phyloP scores from a whole-genome alignment of 2,329 filamentous ascomycete species.

The Truncatella angustata region DNA sequence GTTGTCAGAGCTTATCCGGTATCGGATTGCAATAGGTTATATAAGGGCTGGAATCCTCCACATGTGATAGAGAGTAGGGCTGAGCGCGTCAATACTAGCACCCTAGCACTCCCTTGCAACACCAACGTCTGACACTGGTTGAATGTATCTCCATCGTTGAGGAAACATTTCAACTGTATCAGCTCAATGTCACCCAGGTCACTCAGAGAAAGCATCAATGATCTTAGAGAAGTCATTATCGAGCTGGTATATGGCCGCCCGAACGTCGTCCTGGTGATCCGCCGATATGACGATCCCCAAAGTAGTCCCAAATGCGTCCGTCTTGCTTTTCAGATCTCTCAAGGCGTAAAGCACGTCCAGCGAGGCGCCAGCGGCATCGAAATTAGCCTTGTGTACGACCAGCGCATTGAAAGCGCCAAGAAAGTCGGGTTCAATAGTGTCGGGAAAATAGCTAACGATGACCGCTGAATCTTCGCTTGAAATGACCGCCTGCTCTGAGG shows the following conservation, averaged over 20 bases:
- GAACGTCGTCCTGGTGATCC: not conserved
- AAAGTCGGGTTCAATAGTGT: not conserved
- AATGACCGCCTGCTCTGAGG: not conserved
- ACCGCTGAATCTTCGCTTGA: not conserved
- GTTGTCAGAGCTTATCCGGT: too few relatives aligned
- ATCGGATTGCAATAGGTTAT: too few relatives aligned
- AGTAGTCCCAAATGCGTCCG: not conserved
- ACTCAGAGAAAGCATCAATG: not conserved
- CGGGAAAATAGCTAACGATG: not conserved
- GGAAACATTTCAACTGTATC: too few relatives aligned
- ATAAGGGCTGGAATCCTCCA: too few relatives aligned
- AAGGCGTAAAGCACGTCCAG: not conserved
- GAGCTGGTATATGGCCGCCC: not conserved
- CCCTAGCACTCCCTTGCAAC: too few relatives aligned
- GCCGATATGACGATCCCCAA: not conserved
- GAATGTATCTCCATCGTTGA: too few relatives aligned
- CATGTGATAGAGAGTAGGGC: too few relatives aligned
- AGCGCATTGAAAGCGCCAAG: not conserved
- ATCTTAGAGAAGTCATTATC: not conserved
- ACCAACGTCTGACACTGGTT: too few relatives aligned
- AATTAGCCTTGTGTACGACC: not conserved
- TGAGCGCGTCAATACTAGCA: too few relatives aligned
- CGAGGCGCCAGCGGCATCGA: not conserved
- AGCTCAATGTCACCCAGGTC: too few relatives aligned
- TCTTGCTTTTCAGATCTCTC: not conserved